Evolutionary conservation across 2,329 filamentous ascomycete species (phyloP), one percentile per base, ranked within the genome.

Genomic region (Neophaeococcomyces mojaviensis): DNA sequence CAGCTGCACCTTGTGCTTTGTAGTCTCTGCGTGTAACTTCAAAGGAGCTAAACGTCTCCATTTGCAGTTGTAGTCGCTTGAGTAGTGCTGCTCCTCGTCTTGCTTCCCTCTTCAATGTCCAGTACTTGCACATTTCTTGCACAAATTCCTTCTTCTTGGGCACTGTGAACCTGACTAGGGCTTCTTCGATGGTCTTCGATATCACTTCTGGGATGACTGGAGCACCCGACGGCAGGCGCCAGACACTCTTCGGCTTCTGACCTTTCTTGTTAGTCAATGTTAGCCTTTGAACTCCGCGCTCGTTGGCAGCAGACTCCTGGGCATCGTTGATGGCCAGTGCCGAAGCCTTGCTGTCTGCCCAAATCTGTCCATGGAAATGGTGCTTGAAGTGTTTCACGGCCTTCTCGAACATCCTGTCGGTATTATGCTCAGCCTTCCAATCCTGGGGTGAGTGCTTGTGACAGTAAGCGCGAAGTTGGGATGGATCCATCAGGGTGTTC

Each of bases 11-110:
- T 87, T 97, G 95, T 31, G 85, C 84, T n/a, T 85, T 85, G 65
- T 96, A 98, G 65, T 97, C 90, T 49, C 92, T 84, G 43, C 92
- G 79, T 2, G 92, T 96, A 54, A 98, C 82, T 66, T 98, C 92
- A 84, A 96, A 95, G 0, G 88, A 95, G 5, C 90, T 90, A 64
- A 97, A 98, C 0, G 88, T 87, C 64, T 97, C 90, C 76, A 96
- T 85, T 64, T 96, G 89, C 47, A 97, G 70, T 63, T 98, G 92
- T 16, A 98, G 74, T 30, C 92, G 81, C 68, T 97, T 97, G 49
- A 98, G 76, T 46, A 98, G 73, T 3, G 92, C 88, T 24, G 92
- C 92, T 38, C 92, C 92, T 48, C 92, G 78, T 28, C 92, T 81
- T 51, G 90, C 86, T 64, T 98, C 92, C 46, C 92, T 81, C 69